A percentile compares a stretch with the other conserved stretches of the same genome.
Conservation (phyloP, 176 grass and related monocot genomes). For the Themeda triandra region DNA sequence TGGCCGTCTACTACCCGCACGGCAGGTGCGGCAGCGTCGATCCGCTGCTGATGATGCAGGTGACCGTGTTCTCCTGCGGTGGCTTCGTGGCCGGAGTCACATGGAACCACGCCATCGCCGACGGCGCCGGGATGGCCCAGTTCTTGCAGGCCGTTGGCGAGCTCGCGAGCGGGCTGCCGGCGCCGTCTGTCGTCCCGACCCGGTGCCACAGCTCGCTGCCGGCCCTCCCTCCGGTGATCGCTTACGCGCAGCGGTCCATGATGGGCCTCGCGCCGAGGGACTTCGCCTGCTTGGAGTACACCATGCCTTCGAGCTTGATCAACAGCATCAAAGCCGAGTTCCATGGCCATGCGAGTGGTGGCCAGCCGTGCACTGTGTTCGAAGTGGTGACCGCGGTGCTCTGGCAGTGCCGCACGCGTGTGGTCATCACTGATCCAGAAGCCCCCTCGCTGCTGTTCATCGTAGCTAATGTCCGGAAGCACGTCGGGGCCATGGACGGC, state of each 20-base stretch:
- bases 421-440: neutral
- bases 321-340: neutral
- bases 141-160: slow-evolving; percentile 4
- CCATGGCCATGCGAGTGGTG: neutral
- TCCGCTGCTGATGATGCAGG: neutral
- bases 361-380: neutral
- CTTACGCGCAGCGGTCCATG: neutral
- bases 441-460: neutral
- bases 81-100: neutral
- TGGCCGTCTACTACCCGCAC: neutral
- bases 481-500: neutral
- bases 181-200: neutral
- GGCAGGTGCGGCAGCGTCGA: neutral
- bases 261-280: neutral
- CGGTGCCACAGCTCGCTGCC: neutral
- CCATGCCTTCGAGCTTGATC: neutral
- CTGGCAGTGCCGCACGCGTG: neutral
- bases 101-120: neutral
- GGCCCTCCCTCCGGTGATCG: neutral
- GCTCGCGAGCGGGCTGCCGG: neutral
- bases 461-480: neutral
- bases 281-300: neutral
- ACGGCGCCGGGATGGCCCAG: neutral
- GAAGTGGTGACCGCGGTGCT: neutral
- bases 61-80: slow-evolving; percentile 1